Conservation (phyloP, 106 monocot species). For the Dendrobium catenatum region DNA sequence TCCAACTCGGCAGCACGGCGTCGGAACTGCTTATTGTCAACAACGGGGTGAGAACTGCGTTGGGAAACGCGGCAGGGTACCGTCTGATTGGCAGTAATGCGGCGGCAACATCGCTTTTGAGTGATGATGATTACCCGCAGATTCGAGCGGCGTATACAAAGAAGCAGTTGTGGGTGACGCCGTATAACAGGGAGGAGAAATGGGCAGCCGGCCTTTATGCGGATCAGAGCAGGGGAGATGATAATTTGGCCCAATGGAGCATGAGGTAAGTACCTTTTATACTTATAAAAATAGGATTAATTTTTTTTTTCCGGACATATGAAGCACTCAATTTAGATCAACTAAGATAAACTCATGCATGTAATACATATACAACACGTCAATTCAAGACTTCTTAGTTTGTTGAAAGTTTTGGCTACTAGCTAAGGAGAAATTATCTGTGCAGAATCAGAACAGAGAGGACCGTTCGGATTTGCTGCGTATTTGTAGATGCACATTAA, state of each 20-base stretch:
- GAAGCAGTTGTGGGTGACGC: constrained; percentile 71
- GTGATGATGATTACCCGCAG: constrained; percentile 57
- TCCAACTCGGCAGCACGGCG: constrained; percentile 19
- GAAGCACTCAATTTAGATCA: too few species aligned
- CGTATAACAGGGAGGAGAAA: constrained; percentile 47
- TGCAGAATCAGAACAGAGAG: too few species aligned
- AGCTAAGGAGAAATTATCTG: too few species aligned
- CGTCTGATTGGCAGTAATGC: constrained; percentile 19
- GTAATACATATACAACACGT: too few species aligned
- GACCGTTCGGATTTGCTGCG: too few species aligned
- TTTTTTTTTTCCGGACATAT: too few species aligned
- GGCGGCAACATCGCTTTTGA: constrained; percentile 28
- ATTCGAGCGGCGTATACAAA: constrained; percentile 41
- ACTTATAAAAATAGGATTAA: not conserved
- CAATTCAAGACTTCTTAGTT: too few species aligned
- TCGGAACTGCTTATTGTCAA: constrained; percentile 46
- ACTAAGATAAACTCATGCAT: too few species aligned
- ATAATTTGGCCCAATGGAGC: constrained; percentile 49
- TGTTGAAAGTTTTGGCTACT: too few species aligned
- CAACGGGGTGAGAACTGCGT: constrained; percentile 40
- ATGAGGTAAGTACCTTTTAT: constrained; percentile 25
- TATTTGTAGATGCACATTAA: too few species aligned
- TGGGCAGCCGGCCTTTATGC: constrained; percentile 48
- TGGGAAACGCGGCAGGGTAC: constrained; percentile 61
- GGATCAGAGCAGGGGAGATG: constrained; percentile 50